These are phyloP conservation scores for Amoebophrya sp. DNA, from an alignment of 169 alveolate species.

Conservation along the genomic window DNA sequence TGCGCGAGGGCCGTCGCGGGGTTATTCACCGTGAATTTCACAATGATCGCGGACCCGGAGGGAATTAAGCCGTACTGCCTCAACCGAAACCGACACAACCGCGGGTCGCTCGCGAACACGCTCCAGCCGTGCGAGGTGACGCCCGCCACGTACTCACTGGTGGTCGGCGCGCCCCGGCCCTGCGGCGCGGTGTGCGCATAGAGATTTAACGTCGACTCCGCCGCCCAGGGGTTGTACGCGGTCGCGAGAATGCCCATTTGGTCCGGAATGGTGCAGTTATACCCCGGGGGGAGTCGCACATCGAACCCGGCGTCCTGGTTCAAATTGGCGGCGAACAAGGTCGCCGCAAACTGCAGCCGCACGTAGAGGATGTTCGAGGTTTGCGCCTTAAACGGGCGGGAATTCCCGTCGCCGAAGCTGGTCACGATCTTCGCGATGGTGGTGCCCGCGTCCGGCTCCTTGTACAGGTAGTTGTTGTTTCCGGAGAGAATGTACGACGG, in stretches of 20 bases:
- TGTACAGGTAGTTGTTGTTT: conserved; percentile 22
- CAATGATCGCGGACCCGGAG: background rate
- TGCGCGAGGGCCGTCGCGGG: conserved; percentile 9
- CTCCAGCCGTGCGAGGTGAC: background rate
- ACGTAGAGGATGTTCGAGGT: background rate
- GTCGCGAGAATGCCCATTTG: background rate
- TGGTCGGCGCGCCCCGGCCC: background rate
- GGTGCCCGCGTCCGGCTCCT: conserved; percentile 29
- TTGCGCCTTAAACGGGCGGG: background rate
- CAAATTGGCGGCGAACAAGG: background rate
- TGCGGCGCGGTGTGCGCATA: background rate
- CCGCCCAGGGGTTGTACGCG: conserved; percentile 9
- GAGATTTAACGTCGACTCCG: background rate
- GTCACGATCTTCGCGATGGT: conserved; percentile 29
- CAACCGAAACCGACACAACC: background rate
- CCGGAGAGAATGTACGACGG: conserved; percentile 24
- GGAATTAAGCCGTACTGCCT: background rate
- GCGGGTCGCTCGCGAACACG: background rate
- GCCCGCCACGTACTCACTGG: background rate
- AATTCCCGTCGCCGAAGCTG: background rate
- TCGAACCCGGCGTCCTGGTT: background rate
- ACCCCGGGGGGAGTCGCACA: background rate
- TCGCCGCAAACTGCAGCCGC: background rate
- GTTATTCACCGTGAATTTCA: background rate
- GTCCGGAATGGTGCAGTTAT: background rate